Evolutionary conservation across 495 filamentous ascomycete genomes (phyloP).

Genomic region (Neurospora sp.): DNA sequence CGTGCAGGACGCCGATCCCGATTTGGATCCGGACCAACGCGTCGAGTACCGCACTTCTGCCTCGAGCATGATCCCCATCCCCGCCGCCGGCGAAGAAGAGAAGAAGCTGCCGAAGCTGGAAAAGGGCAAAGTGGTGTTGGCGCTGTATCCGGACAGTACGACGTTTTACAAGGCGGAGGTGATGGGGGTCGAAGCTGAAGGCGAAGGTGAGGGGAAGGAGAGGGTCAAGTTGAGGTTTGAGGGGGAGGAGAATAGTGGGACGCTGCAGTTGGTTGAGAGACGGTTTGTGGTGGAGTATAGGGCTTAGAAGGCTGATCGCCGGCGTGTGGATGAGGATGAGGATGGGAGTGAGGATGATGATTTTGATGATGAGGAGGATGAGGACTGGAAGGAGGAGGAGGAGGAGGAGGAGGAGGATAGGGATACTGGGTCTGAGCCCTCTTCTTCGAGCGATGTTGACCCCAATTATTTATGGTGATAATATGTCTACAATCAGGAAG

Average conservation of each 20-base stretch:
- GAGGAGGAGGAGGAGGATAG: no score
- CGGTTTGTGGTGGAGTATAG: constrained; percentile 69
- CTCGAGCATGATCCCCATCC: constrained; percentile 72
- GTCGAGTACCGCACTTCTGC: constrained; percentile 72
- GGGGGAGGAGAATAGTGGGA: constrained; percentile 74
- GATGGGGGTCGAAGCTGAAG: constrained; percentile 50
- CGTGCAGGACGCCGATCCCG: constrained; percentile 87
- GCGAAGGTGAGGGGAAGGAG: constrained; percentile 15
- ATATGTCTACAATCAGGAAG: no score
- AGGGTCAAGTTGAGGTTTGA: constrained; percentile 65
- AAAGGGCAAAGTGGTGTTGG: constrained; percentile 69
- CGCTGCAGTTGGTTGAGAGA: constrained; percentile 65
- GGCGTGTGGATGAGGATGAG: neutral
- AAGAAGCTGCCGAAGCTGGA: constrained; percentile 47
- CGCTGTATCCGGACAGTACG: constrained; percentile 82
- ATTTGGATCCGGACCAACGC: constrained; percentile 57
- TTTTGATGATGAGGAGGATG: neutral
- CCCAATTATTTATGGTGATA: no score
- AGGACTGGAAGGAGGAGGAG: neutral
- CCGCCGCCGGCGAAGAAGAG: constrained; percentile 27
- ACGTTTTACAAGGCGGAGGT: constrained; percentile 97
- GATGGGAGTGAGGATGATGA: neutral
- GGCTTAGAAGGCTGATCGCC: neutral
- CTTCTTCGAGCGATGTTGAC: neutral
- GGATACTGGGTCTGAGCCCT: no score